A percentile compares a stretch with the other conserved stretches of the same genome.
Conservation (phyloP, 495 filamentous ascomycete genomes). For the Aspergillus homomorphus region DNA sequence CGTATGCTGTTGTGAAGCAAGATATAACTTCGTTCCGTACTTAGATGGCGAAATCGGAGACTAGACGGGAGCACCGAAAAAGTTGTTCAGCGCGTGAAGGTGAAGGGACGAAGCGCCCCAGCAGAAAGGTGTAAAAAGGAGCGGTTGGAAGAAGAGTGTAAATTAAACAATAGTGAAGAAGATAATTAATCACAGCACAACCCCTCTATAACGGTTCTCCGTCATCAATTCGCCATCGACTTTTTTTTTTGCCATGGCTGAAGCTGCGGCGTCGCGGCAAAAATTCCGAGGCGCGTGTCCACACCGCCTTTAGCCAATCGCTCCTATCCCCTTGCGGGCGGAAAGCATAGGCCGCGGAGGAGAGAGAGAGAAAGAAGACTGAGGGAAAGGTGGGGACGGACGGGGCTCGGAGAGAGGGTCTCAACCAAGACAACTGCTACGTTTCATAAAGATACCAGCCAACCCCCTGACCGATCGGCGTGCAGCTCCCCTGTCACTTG, state of each 20-base stretch:
- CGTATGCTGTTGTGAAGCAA: not conserved
- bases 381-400: conserved; percentile 15
- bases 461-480: conserved; percentile 7
- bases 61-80: too few relatives aligned
- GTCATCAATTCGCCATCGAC: not conserved
- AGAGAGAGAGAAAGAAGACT: not conserved
- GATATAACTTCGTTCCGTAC: not conserved
- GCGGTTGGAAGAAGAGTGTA: too few relatives aligned
- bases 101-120: not conserved
- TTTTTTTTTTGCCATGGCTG: not conserved
- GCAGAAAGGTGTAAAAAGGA: too few relatives aligned
- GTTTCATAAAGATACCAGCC: conserved; percentile 27
- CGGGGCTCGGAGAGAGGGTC: not conserved
- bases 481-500: not conserved
- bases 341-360: not conserved
- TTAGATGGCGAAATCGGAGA: not conserved
- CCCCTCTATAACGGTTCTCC: not conserved
- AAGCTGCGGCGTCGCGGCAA: not conserved
- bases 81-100: too few relatives aligned
- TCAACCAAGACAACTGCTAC: conserved; percentile 15
- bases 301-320: conserved; percentile 51
- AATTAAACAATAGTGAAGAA: not conserved
- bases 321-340: conserved; percentile 62
- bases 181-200: not conserved
- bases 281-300: not conserved